These are phyloP conservation scores for Amanita pallidorosea DNA, from an alignment of 768 basidiomycete genomes.

Conservation along the genomic window DNA sequence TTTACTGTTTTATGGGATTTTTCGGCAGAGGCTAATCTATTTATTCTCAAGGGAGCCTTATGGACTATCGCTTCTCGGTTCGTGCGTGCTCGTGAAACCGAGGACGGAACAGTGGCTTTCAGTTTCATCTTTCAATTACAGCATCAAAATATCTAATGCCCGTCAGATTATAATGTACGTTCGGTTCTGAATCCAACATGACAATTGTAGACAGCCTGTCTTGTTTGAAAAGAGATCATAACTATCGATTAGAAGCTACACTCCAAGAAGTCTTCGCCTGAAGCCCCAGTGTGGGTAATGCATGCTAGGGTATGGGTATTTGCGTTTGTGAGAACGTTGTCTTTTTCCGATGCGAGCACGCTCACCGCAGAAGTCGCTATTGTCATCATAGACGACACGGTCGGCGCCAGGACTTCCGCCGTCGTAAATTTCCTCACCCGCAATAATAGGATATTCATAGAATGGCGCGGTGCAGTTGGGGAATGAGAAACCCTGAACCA, in stretches of 20 bases:
- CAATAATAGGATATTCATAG: slow-evolving; percentile 17
- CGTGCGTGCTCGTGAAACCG: too few relatives aligned
- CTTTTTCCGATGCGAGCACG: neutral
- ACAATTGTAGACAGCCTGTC: too few relatives aligned
- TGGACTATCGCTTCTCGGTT: too few relatives aligned
- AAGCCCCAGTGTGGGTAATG: slow-evolving; percentile 18
- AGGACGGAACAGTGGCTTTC: too few relatives aligned
- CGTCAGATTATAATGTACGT: too few relatives aligned
- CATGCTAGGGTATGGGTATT: slow-evolving; percentile 13
- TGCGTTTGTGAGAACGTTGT: neutral
- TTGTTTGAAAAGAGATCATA: too few relatives aligned
- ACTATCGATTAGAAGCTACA: slow-evolving; percentile 12
- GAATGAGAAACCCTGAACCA: slow-evolving; percentile 15
- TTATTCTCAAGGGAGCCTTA: too few relatives aligned
- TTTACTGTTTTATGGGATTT: too few relatives aligned
- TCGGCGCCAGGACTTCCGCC: slow-evolving; percentile 19
- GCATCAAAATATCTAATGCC: too few relatives aligned
- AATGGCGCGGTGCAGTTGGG: slow-evolving; percentile 12
- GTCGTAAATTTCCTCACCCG: slow-evolving; percentile 10
- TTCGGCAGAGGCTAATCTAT: too few relatives aligned
- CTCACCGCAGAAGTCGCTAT: slow-evolving; percentile 16
- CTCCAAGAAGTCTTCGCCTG: slow-evolving; percentile 15
- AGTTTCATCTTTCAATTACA: too few relatives aligned
- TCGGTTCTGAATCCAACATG: neutral
- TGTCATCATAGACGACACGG: slow-evolving; percentile 19